Conservation (phyloP, 2,329 filamentous ascomycete genomes). For the Ophiostoma sp. region DNA sequence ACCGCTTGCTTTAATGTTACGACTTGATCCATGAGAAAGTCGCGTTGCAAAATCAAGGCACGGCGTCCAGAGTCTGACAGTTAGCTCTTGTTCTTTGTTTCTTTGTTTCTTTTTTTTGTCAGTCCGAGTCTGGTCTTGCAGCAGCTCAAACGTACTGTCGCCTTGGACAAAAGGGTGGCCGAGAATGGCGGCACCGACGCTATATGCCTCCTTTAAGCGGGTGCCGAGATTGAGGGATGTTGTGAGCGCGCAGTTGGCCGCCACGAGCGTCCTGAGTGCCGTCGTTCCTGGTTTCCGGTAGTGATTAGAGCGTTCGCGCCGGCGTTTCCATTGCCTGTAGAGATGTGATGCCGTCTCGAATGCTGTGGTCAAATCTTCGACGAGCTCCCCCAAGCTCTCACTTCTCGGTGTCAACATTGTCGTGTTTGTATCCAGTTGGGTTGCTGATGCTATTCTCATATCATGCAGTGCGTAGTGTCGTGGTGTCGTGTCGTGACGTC, state of each 20-base stretch:
- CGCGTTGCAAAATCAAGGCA: constrained; percentile 30
- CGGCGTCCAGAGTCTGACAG: constrained; percentile 28
- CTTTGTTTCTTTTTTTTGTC: too few species aligned
- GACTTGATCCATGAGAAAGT: constrained; percentile 31
- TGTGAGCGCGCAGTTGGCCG: constrained; percentile 32
- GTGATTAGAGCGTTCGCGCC: constrained; percentile 33
- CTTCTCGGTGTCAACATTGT: not conserved
- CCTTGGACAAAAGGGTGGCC: constrained; percentile 35
- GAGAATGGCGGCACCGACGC: constrained; percentile 33
- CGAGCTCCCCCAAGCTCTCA: constrained; percentile 28
- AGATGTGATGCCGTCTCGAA: constrained; percentile 33
- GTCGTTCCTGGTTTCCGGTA: constrained; percentile 29
- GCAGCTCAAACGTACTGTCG: constrained; percentile 30
- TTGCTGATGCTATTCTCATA: not conserved
- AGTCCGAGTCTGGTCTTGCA: too few species aligned
- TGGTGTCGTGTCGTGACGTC: not conserved
- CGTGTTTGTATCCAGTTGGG: not conserved
- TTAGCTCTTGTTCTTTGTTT: too few species aligned
- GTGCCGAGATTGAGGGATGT: constrained; percentile 34
- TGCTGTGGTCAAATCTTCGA: constrained; percentile 32
- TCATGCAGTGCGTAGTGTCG: not conserved
- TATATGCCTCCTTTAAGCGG: constrained; percentile 34
- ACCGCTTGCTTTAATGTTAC: constrained; percentile 29
- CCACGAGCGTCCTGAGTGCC: constrained; percentile 11
- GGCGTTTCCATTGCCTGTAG: constrained; percentile 36